A percentile compares a stretch with the other conserved stretches of the same genome.
Conservation (phyloP, 495 filamentous ascomycete species). For the Parmelia sp. region DNA sequence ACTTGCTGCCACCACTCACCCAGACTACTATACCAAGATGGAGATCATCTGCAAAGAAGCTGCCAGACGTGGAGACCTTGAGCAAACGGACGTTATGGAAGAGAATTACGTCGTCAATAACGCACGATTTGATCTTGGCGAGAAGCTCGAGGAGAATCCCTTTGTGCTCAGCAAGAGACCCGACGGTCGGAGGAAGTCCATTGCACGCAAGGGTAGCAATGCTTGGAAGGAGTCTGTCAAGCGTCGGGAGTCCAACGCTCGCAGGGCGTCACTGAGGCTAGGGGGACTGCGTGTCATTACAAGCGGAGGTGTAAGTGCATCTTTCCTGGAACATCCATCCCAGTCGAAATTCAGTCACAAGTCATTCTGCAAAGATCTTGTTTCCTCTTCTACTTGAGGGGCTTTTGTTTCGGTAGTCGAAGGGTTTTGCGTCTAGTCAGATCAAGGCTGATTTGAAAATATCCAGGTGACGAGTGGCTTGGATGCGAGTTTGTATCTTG, state of each 20-base stretch:
- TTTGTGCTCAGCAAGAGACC: slow-evolving; percentile 63
- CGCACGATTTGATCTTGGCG: slow-evolving; percentile 65
- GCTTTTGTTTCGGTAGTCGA: not conserved
- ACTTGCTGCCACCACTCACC: slow-evolving; percentile 66
- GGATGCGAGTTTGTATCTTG: slow-evolving; percentile 72
- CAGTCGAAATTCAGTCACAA: not conserved
- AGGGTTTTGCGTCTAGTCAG: not conserved
- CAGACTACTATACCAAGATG: slow-evolving; percentile 54
- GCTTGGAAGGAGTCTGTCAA: slow-evolving; percentile 59
- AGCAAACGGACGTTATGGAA: slow-evolving; percentile 66
- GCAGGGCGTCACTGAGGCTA: slow-evolving; percentile 58
- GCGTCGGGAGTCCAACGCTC: slow-evolving; percentile 60
- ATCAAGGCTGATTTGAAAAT: not conserved
- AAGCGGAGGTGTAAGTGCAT: slow-evolving; percentile 48
- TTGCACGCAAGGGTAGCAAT: slow-evolving; percentile 64
- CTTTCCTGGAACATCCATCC: not conserved
- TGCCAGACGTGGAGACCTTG: slow-evolving; percentile 41
- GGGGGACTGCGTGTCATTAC: slow-evolving; percentile 71
- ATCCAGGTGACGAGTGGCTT: slow-evolving; percentile 56
- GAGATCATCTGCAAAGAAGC: slow-evolving; percentile 64
- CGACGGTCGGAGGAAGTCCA: slow-evolving; percentile 52
- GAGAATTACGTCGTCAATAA: slow-evolving; percentile 78
- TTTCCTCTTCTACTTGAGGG: not conserved
- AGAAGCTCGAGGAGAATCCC: slow-evolving; percentile 65
- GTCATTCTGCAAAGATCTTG: not conserved